Evolutionary conservation across 257 asterid species (phyloP).

Genomic region (Solanum tacnaense): DNA sequence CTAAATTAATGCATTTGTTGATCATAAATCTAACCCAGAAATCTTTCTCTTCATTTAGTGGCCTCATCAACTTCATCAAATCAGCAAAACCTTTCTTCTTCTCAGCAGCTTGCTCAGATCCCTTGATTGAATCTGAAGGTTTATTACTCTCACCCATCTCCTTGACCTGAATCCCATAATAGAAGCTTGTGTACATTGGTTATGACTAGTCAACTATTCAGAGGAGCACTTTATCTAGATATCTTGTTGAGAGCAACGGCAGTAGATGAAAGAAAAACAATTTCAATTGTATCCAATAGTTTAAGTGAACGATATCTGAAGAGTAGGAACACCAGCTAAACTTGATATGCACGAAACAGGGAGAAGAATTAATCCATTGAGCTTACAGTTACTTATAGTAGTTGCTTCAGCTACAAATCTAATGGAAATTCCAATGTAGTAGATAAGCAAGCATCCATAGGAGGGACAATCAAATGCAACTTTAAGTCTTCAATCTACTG

Average conservation of each 20-base stretch:
- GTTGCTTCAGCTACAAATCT: not conserved
- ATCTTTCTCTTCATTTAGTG: slow-evolving; percentile 72
- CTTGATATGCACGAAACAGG: not conserved
- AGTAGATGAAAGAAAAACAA: not conserved
- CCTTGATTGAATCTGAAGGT: slow-evolving; percentile 38
- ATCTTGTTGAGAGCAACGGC: not conserved
- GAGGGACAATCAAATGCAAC: not conserved
- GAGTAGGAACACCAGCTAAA: not conserved
- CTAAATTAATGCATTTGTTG: not conserved
- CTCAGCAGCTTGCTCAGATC: slow-evolving; percentile 56
- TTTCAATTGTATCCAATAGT: not conserved
- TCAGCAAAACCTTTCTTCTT: slow-evolving; percentile 57
- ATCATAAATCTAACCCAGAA: slow-evolving; percentile 65
- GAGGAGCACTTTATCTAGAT: not conserved
- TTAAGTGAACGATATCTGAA: not conserved
- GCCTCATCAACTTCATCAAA: slow-evolving; percentile 73
- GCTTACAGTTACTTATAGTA: not conserved
- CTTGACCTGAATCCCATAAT: slow-evolving; percentile 38
- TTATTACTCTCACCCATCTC: slow-evolving; percentile 55
- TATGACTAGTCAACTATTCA: not conserved
- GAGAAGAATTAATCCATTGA: not conserved
- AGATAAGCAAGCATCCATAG: not conserved
- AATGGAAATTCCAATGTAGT: not conserved
- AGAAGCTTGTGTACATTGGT: not conserved
- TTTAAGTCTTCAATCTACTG: not conserved